These are phyloP conservation scores for Aspergillus leporis DNA, from an alignment of 495 filamentous ascomycete species.

Conservation along the genomic window DNA sequence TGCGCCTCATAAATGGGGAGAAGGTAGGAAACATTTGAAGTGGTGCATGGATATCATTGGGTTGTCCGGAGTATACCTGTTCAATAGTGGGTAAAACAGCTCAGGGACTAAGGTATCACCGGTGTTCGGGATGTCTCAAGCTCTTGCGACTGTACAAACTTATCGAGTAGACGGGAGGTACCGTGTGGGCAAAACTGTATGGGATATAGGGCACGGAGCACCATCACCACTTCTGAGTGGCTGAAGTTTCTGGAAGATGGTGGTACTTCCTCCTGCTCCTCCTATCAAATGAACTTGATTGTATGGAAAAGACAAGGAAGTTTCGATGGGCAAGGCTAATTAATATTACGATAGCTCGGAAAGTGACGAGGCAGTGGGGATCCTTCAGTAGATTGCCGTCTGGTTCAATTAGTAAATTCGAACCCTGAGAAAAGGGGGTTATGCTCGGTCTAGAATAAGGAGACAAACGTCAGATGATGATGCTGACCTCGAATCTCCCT, in stretches of 20 bases:
- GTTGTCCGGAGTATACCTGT: not conserved
- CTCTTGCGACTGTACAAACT: not conserved
- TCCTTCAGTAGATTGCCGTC: not conserved
- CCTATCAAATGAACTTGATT: not conserved
- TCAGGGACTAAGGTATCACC: not conserved
- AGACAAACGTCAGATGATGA: not conserved
- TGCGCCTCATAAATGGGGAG: not conserved
- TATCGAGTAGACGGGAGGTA: not conserved
- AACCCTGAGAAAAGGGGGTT: conserved; percentile 8
- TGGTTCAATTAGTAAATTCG: not conserved
- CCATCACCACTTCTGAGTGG: not conserved
- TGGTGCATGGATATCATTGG: not conserved
- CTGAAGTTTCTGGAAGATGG: not conserved
- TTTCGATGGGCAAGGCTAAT: not conserved
- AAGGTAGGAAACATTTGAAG: not conserved
- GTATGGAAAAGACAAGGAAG: not conserved
- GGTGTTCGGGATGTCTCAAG: not conserved
- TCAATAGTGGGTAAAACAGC: not conserved
- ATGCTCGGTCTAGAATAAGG: not conserved
- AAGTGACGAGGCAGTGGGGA: conserved; percentile 10
- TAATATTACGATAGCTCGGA: conserved; percentile 1
- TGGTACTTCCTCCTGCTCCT: not conserved
- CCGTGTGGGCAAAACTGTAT: not conserved
- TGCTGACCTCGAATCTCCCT: too few relatives aligned
- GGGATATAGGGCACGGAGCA: not conserved